Evolutionary conservation across 352 stramenopile genomes (phyloP), one percentile per base, ranked within the genome.

Genomic region (Phytophthora hibernalis): DNA sequence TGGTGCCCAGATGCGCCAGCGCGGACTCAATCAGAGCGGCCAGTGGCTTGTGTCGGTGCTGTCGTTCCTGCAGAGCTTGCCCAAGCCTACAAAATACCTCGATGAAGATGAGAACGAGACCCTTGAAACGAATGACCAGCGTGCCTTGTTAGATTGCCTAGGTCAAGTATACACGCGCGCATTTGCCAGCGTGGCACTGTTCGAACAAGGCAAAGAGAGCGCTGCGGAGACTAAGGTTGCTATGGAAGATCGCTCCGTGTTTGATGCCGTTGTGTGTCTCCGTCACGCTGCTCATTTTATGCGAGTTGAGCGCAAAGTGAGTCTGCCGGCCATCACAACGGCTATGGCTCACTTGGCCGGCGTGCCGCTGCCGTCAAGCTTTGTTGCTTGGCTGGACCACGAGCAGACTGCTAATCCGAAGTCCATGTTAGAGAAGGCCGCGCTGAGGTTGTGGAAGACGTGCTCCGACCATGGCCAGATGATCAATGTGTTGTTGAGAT

Each of bases 261-360:
- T 74, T 28, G 60, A 74, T 3, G 69, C 53, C 12, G 49, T 67
- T 8, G 58, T 83, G 35, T 91, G 83, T 37, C 54, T 89, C n/a
- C 80, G 83, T 28, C 61, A 80, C 43, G 83, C 83, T 10, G 68
- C 69, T 30, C 60, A 85, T 26, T 91, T 91, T 54, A 83, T 88
- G 79, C 80, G 80, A 50, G 63, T 74, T 22, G 70, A 87, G 61
- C 70, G 58, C 7, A 79, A 79, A 47, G 79, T 71, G 28, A 79
- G 68, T 62, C 58, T 88, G 8, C 65, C 81, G 10, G 63, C 68
- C 5, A 67, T 90, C 35, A 80, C 81, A 16, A 81, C 75, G 5
- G 79, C 77, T 24, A 79, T 79, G 67, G 61, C 68, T 24, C 63
- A 77, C 65, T 63, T 89, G 48, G 79, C 72, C 20, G 68, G 72